These are phyloP conservation scores for Candida sanyaensis DNA, from an alignment of 1,139 yeast species.

Conservation along the genomic window DNA sequence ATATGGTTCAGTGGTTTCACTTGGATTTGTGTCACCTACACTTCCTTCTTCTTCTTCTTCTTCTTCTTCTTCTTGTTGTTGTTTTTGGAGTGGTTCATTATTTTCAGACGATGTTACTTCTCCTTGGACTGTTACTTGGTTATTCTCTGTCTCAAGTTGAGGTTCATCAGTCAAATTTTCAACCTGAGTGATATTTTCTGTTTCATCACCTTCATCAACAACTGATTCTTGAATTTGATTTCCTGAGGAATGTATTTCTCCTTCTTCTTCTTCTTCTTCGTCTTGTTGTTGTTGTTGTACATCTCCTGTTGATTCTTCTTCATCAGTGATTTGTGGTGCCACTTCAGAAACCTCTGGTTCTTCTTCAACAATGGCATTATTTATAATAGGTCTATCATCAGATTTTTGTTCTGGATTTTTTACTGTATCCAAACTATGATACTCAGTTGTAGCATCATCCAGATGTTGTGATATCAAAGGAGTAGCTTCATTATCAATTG, in stretches of 20 bases:
- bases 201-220: no score
- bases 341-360: not conserved
- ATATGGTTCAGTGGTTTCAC: not conserved
- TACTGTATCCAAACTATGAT: not conserved
- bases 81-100: no score
- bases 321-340: not conserved
- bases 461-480: conserved; percentile 11
- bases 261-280: no score
- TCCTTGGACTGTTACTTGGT: not conserved
- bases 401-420: conserved; percentile 3
- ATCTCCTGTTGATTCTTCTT: not conserved
- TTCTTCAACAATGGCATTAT: conserved; percentile 1
- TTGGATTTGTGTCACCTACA: not conserved
- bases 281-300: not conserved
- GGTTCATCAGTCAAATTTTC: not conserved
- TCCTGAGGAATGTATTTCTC: not conserved
- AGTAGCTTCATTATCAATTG: conserved; percentile 12
- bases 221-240: not conserved
- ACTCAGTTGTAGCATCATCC: not conserved
- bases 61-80: not conserved
- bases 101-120: not conserved
- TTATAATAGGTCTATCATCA: conserved; percentile 5
- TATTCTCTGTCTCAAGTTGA: not conserved
- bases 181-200: no score
- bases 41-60: not conserved